Evolutionary conservation across 345 rosid species (phyloP).

Genomic region (Citropsis articulata): DNA sequence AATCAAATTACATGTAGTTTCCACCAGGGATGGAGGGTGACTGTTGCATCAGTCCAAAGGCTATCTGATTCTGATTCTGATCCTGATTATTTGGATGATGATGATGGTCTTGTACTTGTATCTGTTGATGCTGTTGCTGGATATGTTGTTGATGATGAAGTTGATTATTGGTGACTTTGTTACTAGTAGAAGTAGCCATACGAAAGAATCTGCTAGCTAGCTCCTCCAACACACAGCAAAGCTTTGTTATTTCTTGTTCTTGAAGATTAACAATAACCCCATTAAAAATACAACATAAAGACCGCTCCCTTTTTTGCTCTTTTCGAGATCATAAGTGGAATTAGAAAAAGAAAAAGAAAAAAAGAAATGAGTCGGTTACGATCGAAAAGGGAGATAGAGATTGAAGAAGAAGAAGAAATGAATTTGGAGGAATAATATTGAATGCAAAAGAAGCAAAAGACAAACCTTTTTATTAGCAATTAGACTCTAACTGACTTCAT

Average conservation of each 20-base stretch:
- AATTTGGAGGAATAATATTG: constrained; percentile 15
- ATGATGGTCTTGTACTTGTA: constrained; percentile 27
- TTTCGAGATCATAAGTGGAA: constrained; percentile 23
- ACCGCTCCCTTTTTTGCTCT: constrained; percentile 22
- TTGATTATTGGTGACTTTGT: constrained; percentile 35
- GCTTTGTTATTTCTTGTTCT: neutral
- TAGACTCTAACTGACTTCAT: constrained; percentile 24
- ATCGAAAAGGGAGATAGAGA: constrained; percentile 16
- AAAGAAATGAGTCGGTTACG: constrained; percentile 35
- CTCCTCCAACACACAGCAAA: neutral
- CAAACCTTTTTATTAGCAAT: constrained; percentile 30
- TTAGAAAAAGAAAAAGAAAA: constrained; percentile 16
- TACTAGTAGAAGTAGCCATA: constrained; percentile 31
- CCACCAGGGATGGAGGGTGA: constrained; percentile 46
- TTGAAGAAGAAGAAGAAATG: constrained; percentile 5
- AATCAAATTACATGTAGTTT: constrained; percentile 60
- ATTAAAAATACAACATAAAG: constrained; percentile 33
- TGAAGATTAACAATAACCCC: constrained; percentile 23
- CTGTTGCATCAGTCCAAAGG: constrained; percentile 53
- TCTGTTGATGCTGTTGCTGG: constrained; percentile 21
- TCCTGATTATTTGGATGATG: constrained; percentile 27
- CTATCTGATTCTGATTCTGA: constrained; percentile 22
- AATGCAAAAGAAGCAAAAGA: constrained; percentile 38
- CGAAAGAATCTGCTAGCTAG: constrained; percentile 18
- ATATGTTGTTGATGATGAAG: constrained; percentile 30